Percentiles rank a stretch among this genome's conserved stretches.
Evolutionary conservation across 2,329 filamentous ascomycete species (phyloP).

Genomic region (Venturia asperata): DNA sequence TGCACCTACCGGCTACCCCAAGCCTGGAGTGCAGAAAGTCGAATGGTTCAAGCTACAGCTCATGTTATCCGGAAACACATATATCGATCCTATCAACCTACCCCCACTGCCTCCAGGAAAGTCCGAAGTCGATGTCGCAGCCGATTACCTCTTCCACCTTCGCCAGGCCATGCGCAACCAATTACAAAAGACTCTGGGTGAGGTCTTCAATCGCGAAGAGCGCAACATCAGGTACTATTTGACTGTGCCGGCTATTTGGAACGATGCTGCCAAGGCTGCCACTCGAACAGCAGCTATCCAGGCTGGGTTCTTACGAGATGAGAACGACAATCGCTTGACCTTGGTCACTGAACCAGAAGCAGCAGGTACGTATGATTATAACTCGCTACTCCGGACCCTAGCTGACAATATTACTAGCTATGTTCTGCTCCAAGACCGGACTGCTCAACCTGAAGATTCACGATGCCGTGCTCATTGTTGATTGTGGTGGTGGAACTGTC

Average conservation of each 20-base stretch:
- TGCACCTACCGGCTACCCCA: constrained; percentile 93
- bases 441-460: constrained; percentile 95
- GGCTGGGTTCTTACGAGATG: constrained; percentile 90
- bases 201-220: constrained; percentile 97
- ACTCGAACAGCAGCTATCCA: constrained; percentile 94
- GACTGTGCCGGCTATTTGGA: constrained; percentile 99
- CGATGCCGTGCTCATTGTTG: constrained; percentile 95
- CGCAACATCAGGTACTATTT: constrained; percentile 96
- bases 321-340: constrained; percentile 94
- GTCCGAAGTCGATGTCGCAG: constrained; percentile 98
- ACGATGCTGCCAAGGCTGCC: constrained; percentile 95
- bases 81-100: constrained; percentile 98
- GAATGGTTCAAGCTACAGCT: constrained; percentile 99
- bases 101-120: constrained; percentile 95
- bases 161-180: constrained; percentile 95
- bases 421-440: constrained; percentile 97
- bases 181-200: constrained; percentile 89
- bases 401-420: constrained; percentile 27
- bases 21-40: constrained; percentile 95
- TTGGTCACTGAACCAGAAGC: constrained; percentile 95
- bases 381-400: constrained; percentile 8
- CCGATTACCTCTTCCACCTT: constrained; percentile 97
- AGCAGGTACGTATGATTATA: constrained; percentile 50
- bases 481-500: constrained; percentile 96
- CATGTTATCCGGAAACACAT: constrained; percentile 97